Percentiles rank a stretch among this genome's conserved stretches.
These are phyloP conservation scores for Plasmodium relictum DNA, from an alignment of 169 alveolate species.

Conservation along the genomic window DNA sequence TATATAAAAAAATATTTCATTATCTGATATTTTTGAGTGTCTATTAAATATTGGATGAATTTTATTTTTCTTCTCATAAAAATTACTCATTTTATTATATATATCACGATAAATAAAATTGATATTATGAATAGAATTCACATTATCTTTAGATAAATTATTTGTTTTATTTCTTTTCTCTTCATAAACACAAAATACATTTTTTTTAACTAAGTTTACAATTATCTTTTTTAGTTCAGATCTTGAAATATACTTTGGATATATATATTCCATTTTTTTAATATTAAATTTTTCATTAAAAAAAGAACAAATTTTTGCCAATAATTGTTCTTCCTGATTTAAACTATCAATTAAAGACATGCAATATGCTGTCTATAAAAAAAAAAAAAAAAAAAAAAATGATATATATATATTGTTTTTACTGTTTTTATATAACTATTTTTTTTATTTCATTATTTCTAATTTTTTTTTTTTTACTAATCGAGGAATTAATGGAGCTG, in stretches of 20 bases:
- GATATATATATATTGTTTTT: neutral
- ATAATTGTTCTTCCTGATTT: constrained; percentile 81
- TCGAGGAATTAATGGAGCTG: constrained; percentile 50
- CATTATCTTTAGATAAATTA: neutral
- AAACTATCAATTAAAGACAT: constrained; percentile 79
- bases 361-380: constrained; percentile 78
- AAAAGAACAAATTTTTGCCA: constrained; percentile 81
- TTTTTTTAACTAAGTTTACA: constrained; percentile 64
- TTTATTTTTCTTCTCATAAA: constrained; percentile 11
- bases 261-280: constrained; percentile 79
- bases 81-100: constrained; percentile 30
- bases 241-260: constrained; percentile 79
- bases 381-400: neutral
- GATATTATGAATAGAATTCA: constrained; percentile 66
- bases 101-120: constrained; percentile 46
- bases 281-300: constrained; percentile 79
- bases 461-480: too few species aligned
- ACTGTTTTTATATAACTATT: neutral
- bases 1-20: constrained; percentile 29
- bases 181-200: constrained; percentile 78
- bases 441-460: neutral
- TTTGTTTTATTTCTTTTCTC: neutral
- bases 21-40: constrained; percentile 26
- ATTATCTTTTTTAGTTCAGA: constrained; percentile 74
- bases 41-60: constrained; percentile 9